Base-by-base conservation (phyloP, 2,329 filamentous ascomycete genomes). In the Aspergillus awamori region DNA sequence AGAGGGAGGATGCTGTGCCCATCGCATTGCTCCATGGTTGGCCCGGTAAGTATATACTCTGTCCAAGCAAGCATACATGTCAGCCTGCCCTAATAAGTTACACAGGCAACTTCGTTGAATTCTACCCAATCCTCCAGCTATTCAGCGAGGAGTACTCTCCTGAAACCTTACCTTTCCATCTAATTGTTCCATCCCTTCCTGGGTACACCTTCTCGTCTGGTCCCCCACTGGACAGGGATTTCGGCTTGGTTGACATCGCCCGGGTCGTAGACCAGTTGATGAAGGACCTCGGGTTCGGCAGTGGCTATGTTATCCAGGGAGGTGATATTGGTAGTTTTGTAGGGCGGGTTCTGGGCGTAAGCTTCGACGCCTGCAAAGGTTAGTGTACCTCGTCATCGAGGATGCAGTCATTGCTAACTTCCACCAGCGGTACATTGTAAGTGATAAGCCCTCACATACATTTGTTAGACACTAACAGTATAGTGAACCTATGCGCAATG, bases 1-100 rank as follows among this genome's bases (percentile, higher is more conserved):
- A 76, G 56, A 80, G 76, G 13, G 55, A 71, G 5, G 75, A 80
- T 67, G 83, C 83, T 0, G 74, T 82, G 6, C 83, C 83, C 0
- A 65, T 84, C n/a, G 62, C 78, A 3, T 68, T 83, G 8, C 70
- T 80, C 7, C 82, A 76, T 56, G 74, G 74, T 24, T 76, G 74
- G 70, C 74, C 74, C 17, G 41, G 41, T 45, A 45, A 13, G 11
- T 36, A 36, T 36, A 36, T 36, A 36, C 33, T 20, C 20, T 20
- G 20, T 20, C 20, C 20, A 20, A 20, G 20, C 20, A 20, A 20
- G 20, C 20, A 20, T 20, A 20, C 20, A 20, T 20, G 20, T 20
- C 20, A 20, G 20, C 20, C 20, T 20, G 20, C 20, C 20, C 20
- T 20, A 20, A 45, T 24, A 13, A 45, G 5, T 13, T 2, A 41